Percentiles rank a stretch among this genome's conserved stretches.
phyloP scores from a whole-genome alignment of 2,329 filamentous ascomycete genomes.

The Fusarium torreyae region DNA sequence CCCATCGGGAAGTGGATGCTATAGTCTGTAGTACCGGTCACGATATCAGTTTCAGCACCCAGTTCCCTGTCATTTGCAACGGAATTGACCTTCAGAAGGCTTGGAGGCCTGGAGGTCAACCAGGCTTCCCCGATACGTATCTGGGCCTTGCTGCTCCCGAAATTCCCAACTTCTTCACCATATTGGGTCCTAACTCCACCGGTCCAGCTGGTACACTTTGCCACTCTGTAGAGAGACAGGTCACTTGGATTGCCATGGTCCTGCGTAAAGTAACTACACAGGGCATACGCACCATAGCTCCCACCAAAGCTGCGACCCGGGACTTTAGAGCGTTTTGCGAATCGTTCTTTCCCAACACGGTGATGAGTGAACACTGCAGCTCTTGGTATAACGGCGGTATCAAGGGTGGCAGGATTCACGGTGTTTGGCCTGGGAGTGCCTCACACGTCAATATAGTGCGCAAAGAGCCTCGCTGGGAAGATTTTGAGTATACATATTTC shows the following conservation, averaged over 20 bases:
- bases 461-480: slow-evolving; percentile 3
- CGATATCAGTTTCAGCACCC: neutral
- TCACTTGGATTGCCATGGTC: slow-evolving; percentile 3
- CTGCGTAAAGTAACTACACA: slow-evolving; percentile 1
- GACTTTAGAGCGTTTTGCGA: neutral
- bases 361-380: neutral
- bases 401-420: neutral
- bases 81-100: neutral
- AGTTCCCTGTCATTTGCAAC: neutral
- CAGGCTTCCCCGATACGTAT: slow-evolving; percentile 1
- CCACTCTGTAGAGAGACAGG: neutral
- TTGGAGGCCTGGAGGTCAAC: neutral
- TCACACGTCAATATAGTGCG: neutral
- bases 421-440: slow-evolving; percentile 8
- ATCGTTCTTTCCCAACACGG: neutral
- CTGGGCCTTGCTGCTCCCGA: neutral
- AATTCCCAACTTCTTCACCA: slow-evolving; percentile 3
- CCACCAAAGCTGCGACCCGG: neutral
- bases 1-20: neutral
- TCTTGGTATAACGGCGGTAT: slow-evolving; percentile 5
- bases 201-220: neutral
- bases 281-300: slow-evolving; percentile 2
- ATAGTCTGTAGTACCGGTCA: neutral
- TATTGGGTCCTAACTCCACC: neutral
- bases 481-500: neutral